These are phyloP conservation scores for Adansonia digitata DNA, from an alignment of 345 rosid species.

Conservation along the genomic window DNA sequence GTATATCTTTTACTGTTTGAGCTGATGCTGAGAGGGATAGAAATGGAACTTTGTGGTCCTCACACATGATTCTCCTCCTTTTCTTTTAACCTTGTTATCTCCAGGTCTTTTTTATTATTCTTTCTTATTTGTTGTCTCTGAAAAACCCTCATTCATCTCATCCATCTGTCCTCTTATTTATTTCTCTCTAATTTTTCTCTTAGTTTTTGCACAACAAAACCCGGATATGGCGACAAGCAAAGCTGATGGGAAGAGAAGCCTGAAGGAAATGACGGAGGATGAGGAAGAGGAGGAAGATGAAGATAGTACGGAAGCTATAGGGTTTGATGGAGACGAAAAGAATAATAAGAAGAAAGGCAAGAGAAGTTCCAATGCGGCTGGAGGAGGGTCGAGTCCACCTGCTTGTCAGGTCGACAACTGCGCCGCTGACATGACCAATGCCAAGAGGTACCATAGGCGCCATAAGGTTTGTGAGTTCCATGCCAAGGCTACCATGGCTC, in stretches of 20 bases:
- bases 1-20: slow-evolving; percentile 10
- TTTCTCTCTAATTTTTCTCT: neutral
- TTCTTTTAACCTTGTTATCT: slow-evolving; percentile 8
- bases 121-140: neutral
- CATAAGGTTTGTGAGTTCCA: slow-evolving; percentile 90
- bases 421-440: slow-evolving; percentile 49
- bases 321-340: slow-evolving; percentile 39
- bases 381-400: slow-evolving; percentile 18
- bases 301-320: neutral
- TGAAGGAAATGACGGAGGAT: slow-evolving; percentile 47
- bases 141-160: too few relatives aligned
- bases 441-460: slow-evolving; percentile 71
- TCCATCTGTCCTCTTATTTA: neutral
- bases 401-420: slow-evolving; percentile 74
- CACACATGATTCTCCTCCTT: slow-evolving; percentile 21
- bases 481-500: slow-evolving; percentile 62
- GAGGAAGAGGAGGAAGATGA: slow-evolving; percentile 59
- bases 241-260: slow-evolving; percentile 60
- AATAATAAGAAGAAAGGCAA: slow-evolving; percentile 51
- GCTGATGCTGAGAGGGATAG: slow-evolving; percentile 7
- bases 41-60: slow-evolving; percentile 36
- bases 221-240: slow-evolving; percentile 44
- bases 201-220: too few relatives aligned
- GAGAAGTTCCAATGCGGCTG: slow-evolving; percentile 22
- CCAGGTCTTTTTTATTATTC: neutral